These are phyloP conservation scores for Larix kaempferi DNA, from an alignment of 75 land plant genomes.

Conservation along the genomic window DNA sequence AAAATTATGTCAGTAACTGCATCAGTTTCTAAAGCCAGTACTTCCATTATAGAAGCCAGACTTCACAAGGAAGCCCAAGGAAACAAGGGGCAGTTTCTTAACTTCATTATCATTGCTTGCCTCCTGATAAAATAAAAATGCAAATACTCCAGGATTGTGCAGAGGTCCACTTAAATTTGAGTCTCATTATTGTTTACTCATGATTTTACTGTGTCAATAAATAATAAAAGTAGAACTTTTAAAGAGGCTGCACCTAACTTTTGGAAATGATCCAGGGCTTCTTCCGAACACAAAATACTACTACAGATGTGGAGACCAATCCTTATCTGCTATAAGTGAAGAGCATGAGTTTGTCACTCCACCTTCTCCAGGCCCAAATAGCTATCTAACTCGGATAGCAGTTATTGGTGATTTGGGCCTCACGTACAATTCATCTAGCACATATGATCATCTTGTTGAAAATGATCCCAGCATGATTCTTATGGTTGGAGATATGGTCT, in stretches of 20 bases:
- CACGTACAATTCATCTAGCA: slow-evolving; percentile 76
- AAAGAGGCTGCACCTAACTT: not conserved
- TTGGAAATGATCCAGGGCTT: slow-evolving; percentile 45
- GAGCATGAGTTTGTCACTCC: slow-evolving; percentile 61
- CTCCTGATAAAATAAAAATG: too few species aligned
- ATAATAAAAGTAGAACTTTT: not conserved
- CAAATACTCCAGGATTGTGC: too few species aligned
- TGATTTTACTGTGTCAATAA: too few species aligned
- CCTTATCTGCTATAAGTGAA: slow-evolving; percentile 59
- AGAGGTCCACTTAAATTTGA: too few species aligned
- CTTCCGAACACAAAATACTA: slow-evolving; percentile 60
- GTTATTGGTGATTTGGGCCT: slow-evolving; percentile 90
- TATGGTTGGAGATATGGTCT: slow-evolving; percentile 80
- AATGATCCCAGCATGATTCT: slow-evolving; percentile 78
- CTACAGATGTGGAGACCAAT: slow-evolving; percentile 80
- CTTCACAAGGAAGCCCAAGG: too few species aligned
- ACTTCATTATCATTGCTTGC: too few species aligned
- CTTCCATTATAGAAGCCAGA: too few species aligned
- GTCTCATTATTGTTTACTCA: too few species aligned
- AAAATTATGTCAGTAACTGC: too few species aligned
- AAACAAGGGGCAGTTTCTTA: too few species aligned
- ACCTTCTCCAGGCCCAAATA: slow-evolving; percentile 40
- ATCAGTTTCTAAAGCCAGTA: too few species aligned
- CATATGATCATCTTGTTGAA: slow-evolving; percentile 58
- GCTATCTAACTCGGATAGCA: slow-evolving; percentile 69